phyloP scores from a whole-genome alignment of 163 green algal genomes.

The Volvox carteri region DNA sequence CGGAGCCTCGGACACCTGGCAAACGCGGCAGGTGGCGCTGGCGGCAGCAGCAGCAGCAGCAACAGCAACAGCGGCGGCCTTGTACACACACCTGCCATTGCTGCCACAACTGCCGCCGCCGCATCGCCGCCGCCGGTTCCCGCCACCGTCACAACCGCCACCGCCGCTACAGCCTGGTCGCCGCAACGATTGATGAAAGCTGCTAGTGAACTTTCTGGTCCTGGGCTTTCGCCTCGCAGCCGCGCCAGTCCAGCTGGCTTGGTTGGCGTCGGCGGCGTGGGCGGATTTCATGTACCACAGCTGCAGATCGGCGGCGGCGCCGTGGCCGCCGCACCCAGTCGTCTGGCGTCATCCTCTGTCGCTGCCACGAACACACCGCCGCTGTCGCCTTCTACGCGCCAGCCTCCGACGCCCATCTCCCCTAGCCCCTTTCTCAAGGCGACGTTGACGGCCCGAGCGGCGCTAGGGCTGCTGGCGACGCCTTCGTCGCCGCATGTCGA shows the following conservation, averaged over 20 bases:
- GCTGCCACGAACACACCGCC: background rate
- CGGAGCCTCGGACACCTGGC: background rate
- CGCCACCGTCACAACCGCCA: background rate
- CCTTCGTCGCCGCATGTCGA: no score
- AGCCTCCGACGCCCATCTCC: background rate
- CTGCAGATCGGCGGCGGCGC: background rate
- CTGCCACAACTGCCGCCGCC: background rate
- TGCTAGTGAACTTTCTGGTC: background rate
- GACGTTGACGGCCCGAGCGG: background rate
- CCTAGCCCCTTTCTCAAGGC: slow-evolving; percentile 22
- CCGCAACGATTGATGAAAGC: background rate
- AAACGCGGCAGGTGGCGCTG: background rate
- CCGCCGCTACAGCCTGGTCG: background rate
- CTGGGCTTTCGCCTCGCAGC: background rate
- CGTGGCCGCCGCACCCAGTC: background rate
- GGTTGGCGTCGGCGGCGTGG: background rate
- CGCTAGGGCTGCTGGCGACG: slow-evolving; percentile 5
- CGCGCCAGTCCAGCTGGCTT: background rate
- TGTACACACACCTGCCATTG: no score
- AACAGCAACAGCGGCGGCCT: background rate
- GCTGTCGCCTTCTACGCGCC: background rate
- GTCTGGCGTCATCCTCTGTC: background rate
- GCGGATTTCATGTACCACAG: background rate
- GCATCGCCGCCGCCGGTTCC: background rate
- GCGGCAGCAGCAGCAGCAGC: background rate